These are phyloP conservation scores for Themeda triandra DNA, from an alignment of 176 grass and related monocot genomes.

Conservation along the genomic window DNA sequence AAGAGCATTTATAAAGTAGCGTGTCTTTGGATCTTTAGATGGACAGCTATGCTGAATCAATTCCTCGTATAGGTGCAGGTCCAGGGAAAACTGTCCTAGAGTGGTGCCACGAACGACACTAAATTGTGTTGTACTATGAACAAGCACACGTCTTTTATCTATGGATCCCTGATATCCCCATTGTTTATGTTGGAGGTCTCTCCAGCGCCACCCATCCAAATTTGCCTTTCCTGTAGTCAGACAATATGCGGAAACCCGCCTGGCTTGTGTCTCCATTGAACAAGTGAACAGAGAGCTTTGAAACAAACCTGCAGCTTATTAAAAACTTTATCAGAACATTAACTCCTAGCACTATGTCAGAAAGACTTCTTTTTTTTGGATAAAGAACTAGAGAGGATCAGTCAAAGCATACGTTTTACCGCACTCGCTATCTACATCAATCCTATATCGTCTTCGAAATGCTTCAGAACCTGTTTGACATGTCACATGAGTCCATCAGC, in stretches of 20 bases:
- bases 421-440: slow-evolving; percentile 68
- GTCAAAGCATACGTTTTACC: slow-evolving; percentile 61
- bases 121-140: not conserved
- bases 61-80: slow-evolving; percentile 1
- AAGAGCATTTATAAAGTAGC: not conserved
- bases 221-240: slow-evolving; percentile 88
- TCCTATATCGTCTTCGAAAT: slow-evolving; percentile 68
- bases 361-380: not conserved
- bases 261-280: slow-evolving; percentile 86
- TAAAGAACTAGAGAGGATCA: slow-evolving; percentile 3
- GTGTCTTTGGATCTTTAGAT: not conserved
- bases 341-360: not conserved
- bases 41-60: not conserved
- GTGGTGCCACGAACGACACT: slow-evolving; percentile 1
- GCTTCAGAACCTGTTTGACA: slow-evolving; percentile 60
- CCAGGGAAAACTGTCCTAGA: not conserved
- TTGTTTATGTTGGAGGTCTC: slow-evolving; percentile 72
- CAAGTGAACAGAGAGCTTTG: slow-evolving; percentile 69
- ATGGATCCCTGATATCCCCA: not conserved
- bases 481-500: not conserved
- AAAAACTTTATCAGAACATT: slow-evolving; percentile 16
- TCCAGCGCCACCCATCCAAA: slow-evolving; percentile 87
- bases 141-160: not conserved
- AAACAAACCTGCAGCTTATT: slow-evolving; percentile 69
- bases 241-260: slow-evolving; percentile 77